These are phyloP conservation scores for Dorcoceras hygrometricum DNA, from an alignment of 257 asterid genomes.

Conservation along the genomic window DNA sequence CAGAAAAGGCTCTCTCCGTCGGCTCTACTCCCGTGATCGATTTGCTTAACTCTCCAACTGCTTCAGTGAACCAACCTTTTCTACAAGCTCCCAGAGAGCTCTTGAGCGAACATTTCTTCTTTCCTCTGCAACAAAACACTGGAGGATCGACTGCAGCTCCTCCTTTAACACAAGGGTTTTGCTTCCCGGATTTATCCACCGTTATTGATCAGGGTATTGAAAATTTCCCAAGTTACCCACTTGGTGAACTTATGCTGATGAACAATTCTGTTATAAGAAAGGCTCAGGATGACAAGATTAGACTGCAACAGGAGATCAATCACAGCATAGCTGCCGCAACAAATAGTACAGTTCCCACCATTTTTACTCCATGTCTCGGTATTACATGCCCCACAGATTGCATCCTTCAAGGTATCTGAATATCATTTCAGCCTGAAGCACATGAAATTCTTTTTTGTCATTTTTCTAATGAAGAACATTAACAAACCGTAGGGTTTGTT, in stretches of 20 bases:
- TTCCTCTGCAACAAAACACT: conserved; percentile 38
- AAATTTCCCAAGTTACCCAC: conserved; percentile 32
- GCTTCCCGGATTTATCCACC: conserved; percentile 41
- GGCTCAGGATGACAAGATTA: conserved; percentile 44
- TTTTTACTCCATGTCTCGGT: conserved; percentile 23
- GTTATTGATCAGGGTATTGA: conserved; percentile 22
- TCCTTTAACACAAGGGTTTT: conserved; percentile 42
- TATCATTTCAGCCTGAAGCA: neutral
- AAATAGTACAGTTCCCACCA: conserved; percentile 4
- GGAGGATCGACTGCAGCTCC: conserved; percentile 22
- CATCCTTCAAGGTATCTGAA: conserved; percentile 35
- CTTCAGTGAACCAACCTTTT: conserved; percentile 70
- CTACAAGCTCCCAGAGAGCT: conserved; percentile 39
- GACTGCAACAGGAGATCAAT: conserved; percentile 34
- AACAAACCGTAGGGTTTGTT: neutral
- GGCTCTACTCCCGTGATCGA: conserved; percentile 42
- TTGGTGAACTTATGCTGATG: conserved; percentile 58
- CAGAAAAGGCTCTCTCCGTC: conserved; percentile 41
- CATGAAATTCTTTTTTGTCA: neutral
- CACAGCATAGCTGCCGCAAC: conserved; percentile 27
- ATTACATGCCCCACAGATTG: conserved; percentile 27
- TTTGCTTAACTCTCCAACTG: conserved; percentile 55
- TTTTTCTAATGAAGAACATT: neutral
- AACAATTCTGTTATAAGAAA: conserved; percentile 39
- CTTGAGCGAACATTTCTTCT: conserved; percentile 45